Conservation (phyloP, 2,329 filamentous ascomycete genomes). For the Onygenales sp. region DNA sequence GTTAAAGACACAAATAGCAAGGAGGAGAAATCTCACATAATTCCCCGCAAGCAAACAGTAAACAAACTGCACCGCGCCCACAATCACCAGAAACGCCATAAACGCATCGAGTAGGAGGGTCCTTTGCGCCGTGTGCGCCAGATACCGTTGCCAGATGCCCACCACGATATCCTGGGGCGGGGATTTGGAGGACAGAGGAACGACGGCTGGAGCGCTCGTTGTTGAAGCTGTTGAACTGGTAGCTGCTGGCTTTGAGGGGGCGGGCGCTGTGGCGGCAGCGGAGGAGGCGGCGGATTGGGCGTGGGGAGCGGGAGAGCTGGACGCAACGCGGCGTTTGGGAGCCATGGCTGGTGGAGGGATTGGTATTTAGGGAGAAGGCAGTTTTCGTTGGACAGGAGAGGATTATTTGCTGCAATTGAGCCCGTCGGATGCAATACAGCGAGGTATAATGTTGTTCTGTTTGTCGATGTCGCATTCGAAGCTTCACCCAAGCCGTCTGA, state of each 20-base stretch:
- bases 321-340: slow-evolving; percentile 20
- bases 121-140: slow-evolving; percentile 72
- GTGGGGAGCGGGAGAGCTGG: slow-evolving; percentile 10
- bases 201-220: slow-evolving; percentile 14
- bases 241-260: slow-evolving; percentile 19
- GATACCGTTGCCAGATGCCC: slow-evolving; percentile 69
- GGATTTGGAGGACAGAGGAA: slow-evolving; percentile 29
- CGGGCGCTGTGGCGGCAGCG: slow-evolving; percentile 14
- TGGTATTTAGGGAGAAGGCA: neutral
- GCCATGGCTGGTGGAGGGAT: slow-evolving; percentile 14
- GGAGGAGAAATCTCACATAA: slow-evolving; percentile 59
- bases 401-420: neutral
- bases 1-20: neutral
- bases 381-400: neutral
- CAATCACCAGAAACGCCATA: slow-evolving; percentile 73
- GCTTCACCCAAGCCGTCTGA: neutral
- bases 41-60: slow-evolving; percentile 91
- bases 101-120: slow-evolving; percentile 89
- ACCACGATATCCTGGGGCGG: slow-evolving; percentile 49
- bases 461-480: no score
- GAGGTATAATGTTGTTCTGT: neutral
- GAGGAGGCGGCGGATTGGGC: slow-evolving; percentile 14
- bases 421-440: neutral
- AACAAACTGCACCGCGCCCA: slow-evolving; percentile 82
- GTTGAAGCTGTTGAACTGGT: slow-evolving; percentile 16